These are phyloP conservation scores for Microglena sp. DNA, from an alignment of 139 green algal species.

Conservation along the genomic window DNA sequence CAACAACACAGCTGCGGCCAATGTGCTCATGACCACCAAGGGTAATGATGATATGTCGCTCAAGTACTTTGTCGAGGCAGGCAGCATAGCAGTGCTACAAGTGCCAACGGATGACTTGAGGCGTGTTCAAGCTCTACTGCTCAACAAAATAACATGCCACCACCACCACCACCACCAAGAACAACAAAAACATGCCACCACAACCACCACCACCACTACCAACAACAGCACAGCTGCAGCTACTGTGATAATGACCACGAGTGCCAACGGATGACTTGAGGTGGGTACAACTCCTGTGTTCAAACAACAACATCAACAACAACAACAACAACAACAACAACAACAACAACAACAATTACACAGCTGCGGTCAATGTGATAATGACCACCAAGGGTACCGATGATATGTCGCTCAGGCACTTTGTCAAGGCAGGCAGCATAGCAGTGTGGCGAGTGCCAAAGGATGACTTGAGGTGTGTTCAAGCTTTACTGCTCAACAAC, in stretches of 20 bases:
- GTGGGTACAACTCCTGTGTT: too few species aligned
- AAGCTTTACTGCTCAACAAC: not conserved
- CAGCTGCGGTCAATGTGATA: slow-evolving; percentile 91
- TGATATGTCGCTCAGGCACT: slow-evolving; percentile 97
- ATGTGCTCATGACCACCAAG: slow-evolving; percentile 97
- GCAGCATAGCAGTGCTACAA: slow-evolving; percentile 76
- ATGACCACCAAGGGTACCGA: slow-evolving; percentile 99
- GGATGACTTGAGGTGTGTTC: slow-evolving; percentile 83
- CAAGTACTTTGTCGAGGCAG: slow-evolving; percentile 99
- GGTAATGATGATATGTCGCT: slow-evolving; percentile 97
- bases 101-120: slow-evolving; percentile 94
- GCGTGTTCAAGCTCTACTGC: too few species aligned
- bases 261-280: too few species aligned
- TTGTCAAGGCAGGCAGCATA: slow-evolving; percentile 93
- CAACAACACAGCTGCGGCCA: slow-evolving; percentile 88
- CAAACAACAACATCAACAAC: too few species aligned
- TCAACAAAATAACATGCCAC: too few species aligned
- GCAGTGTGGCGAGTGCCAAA: slow-evolving; percentile 85
- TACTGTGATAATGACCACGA: too few species aligned
- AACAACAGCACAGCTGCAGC: too few species aligned
- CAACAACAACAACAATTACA: too few species aligned
- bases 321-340: too few species aligned
- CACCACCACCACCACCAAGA: too few species aligned
- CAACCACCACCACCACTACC: too few species aligned
- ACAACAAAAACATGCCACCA: too few species aligned